Evolutionary conservation across 169 alveolate species (phyloP).

Genomic region (Plasmodium malariae): DNA sequence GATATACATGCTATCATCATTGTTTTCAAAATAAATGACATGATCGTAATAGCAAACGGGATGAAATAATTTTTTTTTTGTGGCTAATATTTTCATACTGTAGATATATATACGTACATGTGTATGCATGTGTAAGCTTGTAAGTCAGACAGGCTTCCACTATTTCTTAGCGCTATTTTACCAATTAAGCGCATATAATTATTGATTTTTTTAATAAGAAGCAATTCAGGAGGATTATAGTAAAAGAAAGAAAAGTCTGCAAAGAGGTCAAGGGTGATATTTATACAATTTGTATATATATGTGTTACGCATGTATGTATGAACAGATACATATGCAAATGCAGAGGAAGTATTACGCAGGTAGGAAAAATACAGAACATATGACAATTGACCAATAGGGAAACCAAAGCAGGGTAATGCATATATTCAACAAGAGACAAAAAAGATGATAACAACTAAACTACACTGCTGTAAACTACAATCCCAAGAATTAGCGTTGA

Average conservation of each 20-base stretch:
- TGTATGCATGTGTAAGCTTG: background rate
- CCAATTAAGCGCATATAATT: background rate
- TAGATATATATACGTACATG: background rate
- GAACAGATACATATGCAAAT: background rate
- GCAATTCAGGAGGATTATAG: too few relatives aligned
- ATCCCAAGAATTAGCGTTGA: conserved; percentile 81
- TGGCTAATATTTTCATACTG: background rate
- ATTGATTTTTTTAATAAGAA: too few relatives aligned
- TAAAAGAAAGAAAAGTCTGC: too few relatives aligned
- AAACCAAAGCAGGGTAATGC: background rate
- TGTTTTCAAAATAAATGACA: too few relatives aligned
- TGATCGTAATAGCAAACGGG: too few relatives aligned
- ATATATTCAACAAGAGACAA: background rate
- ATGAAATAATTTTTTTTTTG: background rate
- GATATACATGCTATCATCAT: too few relatives aligned
- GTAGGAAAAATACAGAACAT: background rate
- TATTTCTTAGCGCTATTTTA: background rate
- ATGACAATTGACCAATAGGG: background rate
- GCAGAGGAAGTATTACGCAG: background rate
- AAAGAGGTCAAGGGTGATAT: too few relatives aligned
- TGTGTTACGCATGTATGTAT: background rate
- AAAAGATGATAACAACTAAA: conserved; percentile 1
- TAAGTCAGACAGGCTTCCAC: background rate
- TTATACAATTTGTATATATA: too few relatives aligned
- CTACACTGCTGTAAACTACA: conserved; percentile 78